These are phyloP conservation scores for Hibiscus trionum DNA, from an alignment of 345 rosid genomes.

Conservation along the genomic window DNA sequence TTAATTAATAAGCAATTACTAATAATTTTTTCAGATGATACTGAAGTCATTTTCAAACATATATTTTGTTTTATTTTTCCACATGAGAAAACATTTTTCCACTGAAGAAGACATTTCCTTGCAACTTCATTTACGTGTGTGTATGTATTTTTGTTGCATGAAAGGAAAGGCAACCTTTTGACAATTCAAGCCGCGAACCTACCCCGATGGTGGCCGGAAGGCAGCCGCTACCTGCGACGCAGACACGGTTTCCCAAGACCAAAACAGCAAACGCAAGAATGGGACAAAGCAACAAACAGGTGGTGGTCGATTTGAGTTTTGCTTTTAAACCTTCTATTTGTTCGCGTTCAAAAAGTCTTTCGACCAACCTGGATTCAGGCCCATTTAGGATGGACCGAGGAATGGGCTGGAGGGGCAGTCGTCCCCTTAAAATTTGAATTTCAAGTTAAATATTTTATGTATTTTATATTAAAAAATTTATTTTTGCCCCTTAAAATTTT, in stretches of 20 bases:
- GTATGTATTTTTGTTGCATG: neutral
- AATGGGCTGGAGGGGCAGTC: too few relatives aligned
- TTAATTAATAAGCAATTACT: neutral
- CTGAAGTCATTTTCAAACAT: neutral
- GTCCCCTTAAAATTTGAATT: too few relatives aligned
- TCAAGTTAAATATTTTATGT: too few relatives aligned
- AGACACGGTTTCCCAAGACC: neutral
- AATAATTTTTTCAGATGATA: neutral
- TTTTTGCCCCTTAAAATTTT: too few relatives aligned
- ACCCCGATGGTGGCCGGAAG: neutral
- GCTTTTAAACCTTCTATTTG: neutral
- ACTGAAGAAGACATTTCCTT: neutral
- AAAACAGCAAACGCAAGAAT: neutral
- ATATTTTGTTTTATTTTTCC: neutral
- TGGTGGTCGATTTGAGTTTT: neutral
- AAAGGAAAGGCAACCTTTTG: neutral
- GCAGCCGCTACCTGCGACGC: neutral
- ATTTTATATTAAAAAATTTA: too few relatives aligned
- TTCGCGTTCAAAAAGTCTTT: neutral
- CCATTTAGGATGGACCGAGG: too few relatives aligned
- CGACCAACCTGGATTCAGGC: neutral
- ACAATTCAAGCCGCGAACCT: neutral
- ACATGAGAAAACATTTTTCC: neutral
- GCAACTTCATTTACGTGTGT: neutral
- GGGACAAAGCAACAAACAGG: neutral